These are phyloP conservation scores for Curvularia sp. DNA, from an alignment of 2,329 filamentous ascomycete species.

Conservation along the genomic window DNA sequence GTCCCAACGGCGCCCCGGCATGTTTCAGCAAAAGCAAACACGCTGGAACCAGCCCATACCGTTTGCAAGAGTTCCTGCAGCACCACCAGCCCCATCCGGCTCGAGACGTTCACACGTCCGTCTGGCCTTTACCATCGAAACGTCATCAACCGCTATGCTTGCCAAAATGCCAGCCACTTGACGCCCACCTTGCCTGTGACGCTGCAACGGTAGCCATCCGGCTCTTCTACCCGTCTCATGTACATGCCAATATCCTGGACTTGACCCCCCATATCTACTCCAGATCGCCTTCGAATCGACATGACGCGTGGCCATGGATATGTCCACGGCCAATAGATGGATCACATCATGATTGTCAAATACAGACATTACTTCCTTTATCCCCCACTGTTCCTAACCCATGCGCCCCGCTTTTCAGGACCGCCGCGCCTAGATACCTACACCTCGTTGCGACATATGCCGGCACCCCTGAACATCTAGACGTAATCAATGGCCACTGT, in stretches of 20 bases:
- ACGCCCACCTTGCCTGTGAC: not conserved
- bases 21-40: conserved; percentile 12
- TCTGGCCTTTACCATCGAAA: conserved; percentile 27
- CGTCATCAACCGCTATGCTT: conserved; percentile 18
- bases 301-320: not conserved
- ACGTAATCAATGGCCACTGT: not conserved
- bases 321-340: not conserved
- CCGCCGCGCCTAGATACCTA: not conserved
- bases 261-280: not conserved
- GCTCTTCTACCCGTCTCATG: not conserved
- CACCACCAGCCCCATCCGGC: conserved; percentile 32
- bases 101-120: conserved; percentile 24
- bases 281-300: not conserved
- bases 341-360: not conserved
- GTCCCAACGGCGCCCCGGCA: conserved; percentile 5
- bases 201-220: not conserved
- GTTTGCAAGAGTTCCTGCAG: conserved; percentile 28
- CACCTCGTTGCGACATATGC: not conserved
- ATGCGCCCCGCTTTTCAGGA: not conserved
- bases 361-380: not conserved
- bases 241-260: not conserved
- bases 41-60: conserved; percentile 17
- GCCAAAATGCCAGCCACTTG: conserved; percentile 3
- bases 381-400: not conserved
- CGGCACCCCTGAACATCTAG: not conserved